phyloP scores from a whole-genome alignment of 1,139 yeast genomes.

The Debaryomyces nepalensis region DNA sequence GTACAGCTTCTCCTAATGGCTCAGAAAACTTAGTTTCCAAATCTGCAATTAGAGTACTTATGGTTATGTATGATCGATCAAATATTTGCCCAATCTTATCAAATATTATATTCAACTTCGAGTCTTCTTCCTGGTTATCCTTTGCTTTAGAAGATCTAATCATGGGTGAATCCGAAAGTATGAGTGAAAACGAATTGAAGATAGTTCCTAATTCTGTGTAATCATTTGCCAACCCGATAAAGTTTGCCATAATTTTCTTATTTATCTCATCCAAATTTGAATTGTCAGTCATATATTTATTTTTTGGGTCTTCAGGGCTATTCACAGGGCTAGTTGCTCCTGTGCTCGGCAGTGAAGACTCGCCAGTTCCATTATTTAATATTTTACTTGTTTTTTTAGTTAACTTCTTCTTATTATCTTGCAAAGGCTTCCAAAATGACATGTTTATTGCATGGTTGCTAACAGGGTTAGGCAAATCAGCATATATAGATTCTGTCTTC shows the following conservation, averaged over 20 bases:
- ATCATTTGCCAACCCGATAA: slow-evolving; percentile 67
- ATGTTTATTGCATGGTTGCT: slow-evolving; percentile 30
- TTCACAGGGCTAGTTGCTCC: slow-evolving; percentile 13
- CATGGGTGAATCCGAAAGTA: slow-evolving; percentile 49
- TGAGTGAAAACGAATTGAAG: slow-evolving; percentile 74
- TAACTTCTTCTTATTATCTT: slow-evolving; percentile 33
- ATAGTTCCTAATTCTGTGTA: slow-evolving; percentile 71
- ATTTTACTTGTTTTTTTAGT: slow-evolving; percentile 32
- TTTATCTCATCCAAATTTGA: slow-evolving; percentile 68
- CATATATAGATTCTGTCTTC: slow-evolving; percentile 61
- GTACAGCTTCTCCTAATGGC: slow-evolving; percentile 82
- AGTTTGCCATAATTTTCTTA: slow-evolving; percentile 63
- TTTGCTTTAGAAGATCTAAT: slow-evolving; percentile 24
- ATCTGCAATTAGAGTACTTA: slow-evolving; percentile 69
- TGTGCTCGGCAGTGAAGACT: slow-evolving; percentile 16
- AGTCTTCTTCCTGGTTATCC: slow-evolving; percentile 28
- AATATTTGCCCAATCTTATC: slow-evolving; percentile 83
- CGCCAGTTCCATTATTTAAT: slow-evolving; percentile 3
- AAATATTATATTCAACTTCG: slow-evolving; percentile 44
- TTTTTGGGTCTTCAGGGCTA: slow-evolving; percentile 9
- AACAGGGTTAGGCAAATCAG: slow-evolving; percentile 66
- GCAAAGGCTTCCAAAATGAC: slow-evolving; percentile 35
- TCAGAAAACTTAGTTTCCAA: slow-evolving; percentile 79
- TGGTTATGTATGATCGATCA: slow-evolving; percentile 70
- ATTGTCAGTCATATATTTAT: slow-evolving; percentile 31